Evolutionary conservation across 441 rosid species (phyloP).

Genomic region (Viola pubescens): DNA sequence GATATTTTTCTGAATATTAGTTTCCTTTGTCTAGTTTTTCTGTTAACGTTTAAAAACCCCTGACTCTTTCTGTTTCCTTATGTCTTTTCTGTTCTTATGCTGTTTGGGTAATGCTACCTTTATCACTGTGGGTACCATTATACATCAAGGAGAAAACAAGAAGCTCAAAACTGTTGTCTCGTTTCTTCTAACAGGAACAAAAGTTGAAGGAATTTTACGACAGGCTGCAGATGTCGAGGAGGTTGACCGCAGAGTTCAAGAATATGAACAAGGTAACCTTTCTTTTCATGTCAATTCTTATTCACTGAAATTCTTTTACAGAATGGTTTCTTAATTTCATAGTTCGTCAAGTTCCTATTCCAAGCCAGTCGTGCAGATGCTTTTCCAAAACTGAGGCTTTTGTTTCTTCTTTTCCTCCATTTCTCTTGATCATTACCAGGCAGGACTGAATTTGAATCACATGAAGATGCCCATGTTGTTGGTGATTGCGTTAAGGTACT

Average conservation of each 20-base stretch:
- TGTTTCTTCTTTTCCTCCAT: constrained; percentile 7
- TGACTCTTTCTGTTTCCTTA: too few relatives aligned
- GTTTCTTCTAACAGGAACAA: constrained; percentile 49
- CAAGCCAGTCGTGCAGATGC: background rate
- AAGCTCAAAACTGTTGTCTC: too few relatives aligned
- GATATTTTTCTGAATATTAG: constrained; percentile 1
- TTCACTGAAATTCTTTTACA: constrained; percentile 7
- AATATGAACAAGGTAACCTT: constrained; percentile 82
- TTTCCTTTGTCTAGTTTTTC: background rate
- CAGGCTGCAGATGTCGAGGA: constrained; percentile 98
- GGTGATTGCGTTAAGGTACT: constrained; percentile 97
- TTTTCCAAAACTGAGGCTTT: constrained; percentile 16
- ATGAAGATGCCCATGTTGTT: constrained; percentile 96
- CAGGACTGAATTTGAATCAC: constrained; percentile 66
- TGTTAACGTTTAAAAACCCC: too few relatives aligned
- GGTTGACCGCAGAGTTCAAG: constrained; percentile 91
- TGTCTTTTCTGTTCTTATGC: background rate
- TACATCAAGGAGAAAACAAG: too few relatives aligned
- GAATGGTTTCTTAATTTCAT: constrained; percentile 7
- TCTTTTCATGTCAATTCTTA: constrained; percentile 10
- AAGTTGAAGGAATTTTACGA: constrained; percentile 85
- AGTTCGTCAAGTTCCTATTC: background rate
- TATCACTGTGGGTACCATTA: constrained; percentile 4
- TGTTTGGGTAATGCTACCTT: constrained; percentile 1
- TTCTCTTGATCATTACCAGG: constrained; percentile 37